Base-by-base conservation (phyloP, 2,329 filamentous ascomycete genomes). In the Venturia asperata region DNA sequence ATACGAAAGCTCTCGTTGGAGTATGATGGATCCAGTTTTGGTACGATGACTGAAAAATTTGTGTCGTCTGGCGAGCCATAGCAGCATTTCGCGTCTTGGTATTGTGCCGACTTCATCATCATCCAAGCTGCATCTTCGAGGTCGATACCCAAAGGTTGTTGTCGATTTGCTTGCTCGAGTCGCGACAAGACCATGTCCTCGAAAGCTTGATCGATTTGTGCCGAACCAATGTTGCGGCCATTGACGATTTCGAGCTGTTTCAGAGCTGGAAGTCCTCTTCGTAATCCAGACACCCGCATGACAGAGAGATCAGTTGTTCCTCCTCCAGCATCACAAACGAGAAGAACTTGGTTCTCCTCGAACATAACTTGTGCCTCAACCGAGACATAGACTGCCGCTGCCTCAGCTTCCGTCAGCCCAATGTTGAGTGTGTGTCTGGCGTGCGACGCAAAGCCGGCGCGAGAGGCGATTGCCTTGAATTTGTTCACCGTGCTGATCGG, bases 381-480 rank as follows among this genome's bases (percentile, higher is more conserved):
- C 0, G 78, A 77, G 0, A 78, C 77, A 70, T 81, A 78, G 0
- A 83, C 80, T 34, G 81, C 81, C 2, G 81, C 81, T 5, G 81
- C 81, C 68, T 83, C 81, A 0, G 81, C 81, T 70, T 83, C 81
- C 0, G 81, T 83, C 19, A 83, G 71, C 0, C 79, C 79, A 62
- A 83, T 79, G 0, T 67, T 71, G 4, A 77, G 74, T 2, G 67
- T 71, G 69, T 82, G 80, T 37, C 71, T 69, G 0, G 67, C 66
- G n/a, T 69, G 68, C 5, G 68, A 66, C 4, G 81, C 82, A 67
- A 83, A 85, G 0, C 82, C 82, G 0, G 81, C 79, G 19, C 75
- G 71, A 17, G 71, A 69, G 2, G 84, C 79, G 39, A 82, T 77
- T 0, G 70, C 69, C 66, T 80, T 80, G 72, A 83, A 85, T 5